Conservation (phyloP, 352 stramenopile species). For the Phytophthora gonapodyides region DNA sequence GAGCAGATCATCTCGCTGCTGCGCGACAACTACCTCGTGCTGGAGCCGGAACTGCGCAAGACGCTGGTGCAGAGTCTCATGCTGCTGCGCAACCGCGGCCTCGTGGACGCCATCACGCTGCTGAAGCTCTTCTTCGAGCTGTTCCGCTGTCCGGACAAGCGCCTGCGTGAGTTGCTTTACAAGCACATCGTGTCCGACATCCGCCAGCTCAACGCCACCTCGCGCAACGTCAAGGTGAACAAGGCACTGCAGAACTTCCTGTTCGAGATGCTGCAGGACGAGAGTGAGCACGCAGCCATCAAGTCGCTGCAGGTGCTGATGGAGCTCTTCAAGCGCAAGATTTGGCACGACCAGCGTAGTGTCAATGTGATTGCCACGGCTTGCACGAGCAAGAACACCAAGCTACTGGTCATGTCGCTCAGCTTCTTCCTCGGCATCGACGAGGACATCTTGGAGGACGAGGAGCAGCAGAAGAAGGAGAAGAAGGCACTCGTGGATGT, state of each 20-base stretch:
- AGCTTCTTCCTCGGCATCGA: constrained; percentile 99
- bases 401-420: constrained; percentile 91
- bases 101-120: constrained; percentile 91
- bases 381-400: constrained; percentile 86
- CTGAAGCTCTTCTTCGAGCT: constrained; percentile 97
- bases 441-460: constrained; percentile 96
- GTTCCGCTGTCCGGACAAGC: constrained; percentile 97
- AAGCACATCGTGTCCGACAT: constrained; percentile 97
- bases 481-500: constrained; percentile 86
- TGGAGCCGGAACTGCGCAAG: constrained; percentile 92
- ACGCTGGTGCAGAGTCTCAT: constrained; percentile 96
- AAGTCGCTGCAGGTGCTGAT: constrained; percentile 94
- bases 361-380: constrained; percentile 97
- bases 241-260: constrained; percentile 95
- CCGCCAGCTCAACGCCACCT: constrained; percentile 78
- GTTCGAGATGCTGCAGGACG: constrained; percentile 94
- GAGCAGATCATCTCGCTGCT: constrained; percentile 94
- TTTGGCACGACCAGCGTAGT: constrained; percentile 97
- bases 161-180: constrained; percentile 94
- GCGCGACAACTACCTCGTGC: constrained; percentile 87
- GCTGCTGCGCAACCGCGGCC: constrained; percentile 95
- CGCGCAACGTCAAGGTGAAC: constrained; percentile 97
- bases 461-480: constrained; percentile 91
- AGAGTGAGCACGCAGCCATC: constrained; percentile 82
- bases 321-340: constrained; percentile 96